Percentiles rank a stretch among this genome's conserved stretches.
Evolutionary conservation across 2,329 filamentous ascomycete species (phyloP).

Genomic region (Fusarium chaquense): DNA sequence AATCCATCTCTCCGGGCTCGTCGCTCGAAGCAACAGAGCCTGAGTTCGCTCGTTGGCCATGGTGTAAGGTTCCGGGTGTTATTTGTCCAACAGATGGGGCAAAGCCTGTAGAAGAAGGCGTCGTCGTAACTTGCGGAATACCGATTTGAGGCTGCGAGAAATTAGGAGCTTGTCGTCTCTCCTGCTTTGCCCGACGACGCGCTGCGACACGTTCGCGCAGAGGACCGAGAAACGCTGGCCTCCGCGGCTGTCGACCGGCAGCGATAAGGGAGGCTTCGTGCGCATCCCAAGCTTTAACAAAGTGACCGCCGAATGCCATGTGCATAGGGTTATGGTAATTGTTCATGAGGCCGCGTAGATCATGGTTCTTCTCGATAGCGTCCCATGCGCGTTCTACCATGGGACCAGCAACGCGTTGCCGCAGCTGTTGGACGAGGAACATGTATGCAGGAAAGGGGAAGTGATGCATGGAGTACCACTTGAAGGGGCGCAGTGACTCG

Average conservation of each 20-base stretch:
- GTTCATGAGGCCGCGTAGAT: slow-evolving; percentile 62
- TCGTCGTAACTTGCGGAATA: slow-evolving; percentile 39
- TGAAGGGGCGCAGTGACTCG: slow-evolving; percentile 64
- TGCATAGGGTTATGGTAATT: slow-evolving; percentile 68
- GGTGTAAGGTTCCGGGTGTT: slow-evolving; percentile 17
- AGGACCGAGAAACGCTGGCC: slow-evolving; percentile 61
- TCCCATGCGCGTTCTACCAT: slow-evolving; percentile 70
- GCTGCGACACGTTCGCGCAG: slow-evolving; percentile 60
- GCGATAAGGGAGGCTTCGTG: slow-evolving; percentile 62
- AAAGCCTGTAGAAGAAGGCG: slow-evolving; percentile 51
- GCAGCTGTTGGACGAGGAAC: slow-evolving; percentile 68
- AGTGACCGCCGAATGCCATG: slow-evolving; percentile 66
- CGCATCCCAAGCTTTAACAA: slow-evolving; percentile 73
- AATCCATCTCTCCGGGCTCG: slow-evolving; percentile 59
- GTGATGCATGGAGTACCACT: slow-evolving; percentile 70
- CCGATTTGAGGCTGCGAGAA: slow-evolving; percentile 43
- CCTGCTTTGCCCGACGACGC: slow-evolving; percentile 48
- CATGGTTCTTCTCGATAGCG: slow-evolving; percentile 67
- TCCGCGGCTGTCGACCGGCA: slow-evolving; percentile 57
- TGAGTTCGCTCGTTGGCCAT: slow-evolving; percentile 25
- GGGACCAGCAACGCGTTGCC: slow-evolving; percentile 63
- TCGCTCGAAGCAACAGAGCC: slow-evolving; percentile 43
- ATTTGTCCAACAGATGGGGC: slow-evolving; percentile 47
- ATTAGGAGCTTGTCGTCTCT: slow-evolving; percentile 46
- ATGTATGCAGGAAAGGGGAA: slow-evolving; percentile 73